Base-by-base conservation (phyloP, 2,329 filamentous ascomycete species). In the Rutstroemia sydowiana region DNA sequence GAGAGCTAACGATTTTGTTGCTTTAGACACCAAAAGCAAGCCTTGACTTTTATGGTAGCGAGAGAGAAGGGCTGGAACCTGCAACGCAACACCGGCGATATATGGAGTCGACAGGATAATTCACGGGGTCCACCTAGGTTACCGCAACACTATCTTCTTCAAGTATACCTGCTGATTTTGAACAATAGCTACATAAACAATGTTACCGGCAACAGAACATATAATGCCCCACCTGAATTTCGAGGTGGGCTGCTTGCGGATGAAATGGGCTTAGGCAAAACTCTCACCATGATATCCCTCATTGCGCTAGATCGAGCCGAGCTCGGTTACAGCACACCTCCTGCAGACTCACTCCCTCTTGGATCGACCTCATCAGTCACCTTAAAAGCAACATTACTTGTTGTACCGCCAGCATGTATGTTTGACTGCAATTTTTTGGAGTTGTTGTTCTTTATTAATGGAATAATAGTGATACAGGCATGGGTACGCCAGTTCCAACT, bases 251-350 rank as follows among this genome's bases (percentile, higher is more conserved):
- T 97, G 54, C 74, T 97, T 44, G 92, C 93, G 52, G 92, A 97
- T 66, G 91, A 96, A 72, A 97, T 97, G 92, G 92, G 92, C 69
- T 76, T 97, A n/a, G 92, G 92, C 64, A 97, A 97, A 75, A 97
- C 92, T 0, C 71, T 97, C 1, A 57, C 40, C 13, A 61, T 61
- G 55, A 57, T 61, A 26, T 21, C 18, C 46, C 23, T 61, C 9
- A 55, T 59, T 40, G 54, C 55, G 26, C 16, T 52, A 28, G 54
- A 55, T 39, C 49, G n/a, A 13, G 16, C 5, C 14, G 5, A 5
- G 4, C 13, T 39, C 16, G n/a, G n/a, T n/a, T n/a, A n/a, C n/a
- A n/a, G n/a, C n/a, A n/a, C n/a, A n/a, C n/a, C n/a, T n/a, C 36
- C 36, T 32, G 6, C 10, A 26, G 4, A 26, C 18, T 21, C 16